Percentiles rank a stretch among this genome's conserved stretches.
Evolutionary conservation across 2,329 filamentous ascomycete species (phyloP).

Genomic region (Onygenales sp.): DNA sequence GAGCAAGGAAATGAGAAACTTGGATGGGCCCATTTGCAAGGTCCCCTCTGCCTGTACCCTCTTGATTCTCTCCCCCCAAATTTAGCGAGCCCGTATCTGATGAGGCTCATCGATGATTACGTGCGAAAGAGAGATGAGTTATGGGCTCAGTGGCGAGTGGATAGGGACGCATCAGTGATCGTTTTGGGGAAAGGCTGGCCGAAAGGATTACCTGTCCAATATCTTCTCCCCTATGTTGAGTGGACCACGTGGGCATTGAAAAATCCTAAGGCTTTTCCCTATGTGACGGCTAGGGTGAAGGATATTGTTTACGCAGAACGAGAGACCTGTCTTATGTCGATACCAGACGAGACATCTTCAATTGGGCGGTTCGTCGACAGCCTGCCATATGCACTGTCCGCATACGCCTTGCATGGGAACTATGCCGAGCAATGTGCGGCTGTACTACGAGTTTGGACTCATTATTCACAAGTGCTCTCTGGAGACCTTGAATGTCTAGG

Average conservation of each 20-base stretch:
- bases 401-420: conserved; percentile 1
- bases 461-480: conserved; percentile 3
- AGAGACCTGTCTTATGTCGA: not conserved
- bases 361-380: conserved; percentile 7
- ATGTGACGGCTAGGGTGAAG: conserved; percentile 3
- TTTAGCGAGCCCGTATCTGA: not conserved
- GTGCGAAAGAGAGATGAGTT: conserved; percentile 9
- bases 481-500: not conserved
- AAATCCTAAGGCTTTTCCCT: conserved; percentile 4
- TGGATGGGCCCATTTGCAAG: not conserved
- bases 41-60: not conserved
- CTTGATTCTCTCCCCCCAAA: not conserved
- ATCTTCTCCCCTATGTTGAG: conserved; percentile 3
- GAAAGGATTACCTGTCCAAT: conserved; percentile 10
- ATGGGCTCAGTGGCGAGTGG: conserved; percentile 6
- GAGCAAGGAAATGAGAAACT: conserved; percentile 5
- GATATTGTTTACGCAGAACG: conserved; percentile 6
- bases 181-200: conserved; percentile 5
- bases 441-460: conserved; percentile 7
- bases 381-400: conserved; percentile 2
- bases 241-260: conserved; percentile 5
- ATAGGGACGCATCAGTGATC: conserved; percentile 3
- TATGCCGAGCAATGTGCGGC: not conserved
- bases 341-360: conserved; percentile 1
- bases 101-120: conserved; percentile 9